phyloP scores from a whole-genome alignment of 163 green algal species.

The Scenedesmus sp. region DNA sequence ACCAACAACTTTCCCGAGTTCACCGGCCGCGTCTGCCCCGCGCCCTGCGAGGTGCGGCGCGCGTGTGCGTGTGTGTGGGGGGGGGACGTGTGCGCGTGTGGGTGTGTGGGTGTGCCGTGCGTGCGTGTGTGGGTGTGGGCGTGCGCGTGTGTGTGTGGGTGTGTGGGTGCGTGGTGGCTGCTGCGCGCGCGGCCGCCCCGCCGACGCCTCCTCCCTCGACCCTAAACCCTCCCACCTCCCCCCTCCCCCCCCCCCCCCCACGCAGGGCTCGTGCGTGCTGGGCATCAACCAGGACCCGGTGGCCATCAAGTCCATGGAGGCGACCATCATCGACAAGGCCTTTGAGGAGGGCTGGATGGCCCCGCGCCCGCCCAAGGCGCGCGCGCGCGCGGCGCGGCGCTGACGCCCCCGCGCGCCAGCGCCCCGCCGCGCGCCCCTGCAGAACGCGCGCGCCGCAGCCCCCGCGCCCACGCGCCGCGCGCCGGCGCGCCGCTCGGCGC shows the following conservation, averaged over 20 bases:
- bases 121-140: too few species aligned
- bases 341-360: slow-evolving; percentile 97
- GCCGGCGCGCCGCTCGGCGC: too few species aligned
- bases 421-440: too few species aligned
- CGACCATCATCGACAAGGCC: slow-evolving; percentile 92
- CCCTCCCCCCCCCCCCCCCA: too few species aligned
- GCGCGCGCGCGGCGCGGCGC: neutral
- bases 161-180: neutral
- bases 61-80: too few species aligned
- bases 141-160: too few species aligned
- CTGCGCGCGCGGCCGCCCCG: neutral
- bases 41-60: slow-evolving; percentile 82
- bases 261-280: slow-evolving; percentile 87
- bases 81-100: too few species aligned
- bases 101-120: too few species aligned
- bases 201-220: neutral
- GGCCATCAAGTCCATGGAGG: slow-evolving; percentile 97
- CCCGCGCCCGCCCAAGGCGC: slow-evolving; percentile 73
- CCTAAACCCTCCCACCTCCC: neutral
- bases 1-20: slow-evolving; percentile 99
- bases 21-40: slow-evolving; percentile 93
- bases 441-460: too few species aligned
- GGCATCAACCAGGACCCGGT: slow-evolving; percentile 98
- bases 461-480: too few species aligned
- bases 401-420: too few species aligned